These are phyloP conservation scores for Silene uniflora DNA, from an alignment of 148 eudicot species.

Conservation along the genomic window DNA sequence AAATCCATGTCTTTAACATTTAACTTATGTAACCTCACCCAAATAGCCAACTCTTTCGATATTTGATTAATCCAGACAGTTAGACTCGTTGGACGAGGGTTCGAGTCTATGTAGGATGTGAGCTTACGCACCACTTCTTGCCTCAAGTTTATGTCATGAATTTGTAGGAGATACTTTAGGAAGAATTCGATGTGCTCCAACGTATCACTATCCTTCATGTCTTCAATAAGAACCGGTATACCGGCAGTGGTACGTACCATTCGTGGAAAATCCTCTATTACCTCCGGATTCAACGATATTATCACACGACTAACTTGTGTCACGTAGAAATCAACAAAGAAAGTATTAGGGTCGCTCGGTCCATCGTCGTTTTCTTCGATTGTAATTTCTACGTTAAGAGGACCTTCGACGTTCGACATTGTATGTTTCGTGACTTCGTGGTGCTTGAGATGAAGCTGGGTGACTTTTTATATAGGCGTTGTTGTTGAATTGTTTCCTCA, in stretches of 20 bases:
- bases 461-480: too few species aligned
- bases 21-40: not conserved
- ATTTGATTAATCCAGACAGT: not conserved
- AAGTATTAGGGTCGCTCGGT: not conserved
- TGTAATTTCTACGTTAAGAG: not conserved
- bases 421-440: too few species aligned
- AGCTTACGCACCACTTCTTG: not conserved
- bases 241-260: not conserved
- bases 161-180: not conserved
- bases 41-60: not conserved
- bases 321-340: not conserved
- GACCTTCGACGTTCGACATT: not conserved
- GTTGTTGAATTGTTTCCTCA: too few species aligned
- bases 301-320: not conserved
- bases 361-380: not conserved
- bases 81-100: not conserved
- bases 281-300: not conserved
- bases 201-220: too few species aligned
- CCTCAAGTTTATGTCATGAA: not conserved
- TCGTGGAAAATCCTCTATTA: not conserved
- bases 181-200: not conserved
- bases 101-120: not conserved
- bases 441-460: too few species aligned
- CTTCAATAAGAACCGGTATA: not conserved
- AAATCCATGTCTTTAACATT: not conserved